Conservation (phyloP, 441 rosid genomes). For the Adansonia rubrostipa region DNA sequence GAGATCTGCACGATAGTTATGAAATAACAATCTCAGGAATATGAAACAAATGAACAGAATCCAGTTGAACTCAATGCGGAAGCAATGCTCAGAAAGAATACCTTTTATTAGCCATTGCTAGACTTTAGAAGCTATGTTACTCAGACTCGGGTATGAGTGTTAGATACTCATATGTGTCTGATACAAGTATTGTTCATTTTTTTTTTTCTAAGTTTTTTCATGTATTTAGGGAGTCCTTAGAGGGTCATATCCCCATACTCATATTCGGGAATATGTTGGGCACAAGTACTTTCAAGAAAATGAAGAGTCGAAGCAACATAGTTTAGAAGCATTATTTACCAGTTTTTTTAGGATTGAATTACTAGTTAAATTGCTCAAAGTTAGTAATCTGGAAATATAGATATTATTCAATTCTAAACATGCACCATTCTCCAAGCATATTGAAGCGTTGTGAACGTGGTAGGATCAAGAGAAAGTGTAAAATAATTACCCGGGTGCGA, state of each 20-base stretch:
- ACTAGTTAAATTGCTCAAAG: neutral
- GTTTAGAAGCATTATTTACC: too few species aligned
- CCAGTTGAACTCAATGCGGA: neutral
- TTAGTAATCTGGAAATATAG: neutral
- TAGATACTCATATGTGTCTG: neutral
- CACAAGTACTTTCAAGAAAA: neutral
- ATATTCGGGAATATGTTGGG: neutral
- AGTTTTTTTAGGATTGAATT: neutral
- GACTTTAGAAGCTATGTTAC: neutral
- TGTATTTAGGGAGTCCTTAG: conserved; percentile 1
- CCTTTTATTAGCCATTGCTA: neutral
- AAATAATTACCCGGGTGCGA: conserved; percentile 70
- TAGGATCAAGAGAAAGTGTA: conserved; percentile 1
- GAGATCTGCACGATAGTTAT: conserved; percentile 53
- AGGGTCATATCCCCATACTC: neutral
- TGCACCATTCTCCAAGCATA: neutral
- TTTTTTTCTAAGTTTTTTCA: neutral
- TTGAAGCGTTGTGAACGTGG: neutral
- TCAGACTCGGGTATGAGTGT: neutral
- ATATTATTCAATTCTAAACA: neutral
- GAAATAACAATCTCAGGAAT: conserved; percentile 21
- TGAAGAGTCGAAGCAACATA: neutral
- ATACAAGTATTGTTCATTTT: neutral
- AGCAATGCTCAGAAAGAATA: neutral
- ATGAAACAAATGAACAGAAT: neutral